A percentile compares a stretch with the other conserved stretches of the same genome.
These are phyloP conservation scores for Leucogyrophana mollusca DNA, from an alignment of 768 basidiomycete species.

Conservation along the genomic window DNA sequence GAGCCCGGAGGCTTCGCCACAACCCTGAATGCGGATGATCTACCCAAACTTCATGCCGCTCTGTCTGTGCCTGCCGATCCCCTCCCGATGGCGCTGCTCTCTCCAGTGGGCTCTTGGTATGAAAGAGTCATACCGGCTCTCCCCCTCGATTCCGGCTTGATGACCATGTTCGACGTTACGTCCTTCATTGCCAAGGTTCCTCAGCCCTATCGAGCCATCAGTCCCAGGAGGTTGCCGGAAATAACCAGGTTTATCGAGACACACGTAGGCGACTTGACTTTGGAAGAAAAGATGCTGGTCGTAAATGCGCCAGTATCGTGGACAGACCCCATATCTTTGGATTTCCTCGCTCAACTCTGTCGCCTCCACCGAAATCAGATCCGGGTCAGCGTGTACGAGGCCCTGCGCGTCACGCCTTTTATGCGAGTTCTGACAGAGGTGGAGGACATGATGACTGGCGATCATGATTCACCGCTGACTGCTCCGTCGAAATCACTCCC, in stretches of 20 bases:
- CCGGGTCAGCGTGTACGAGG: not conserved
- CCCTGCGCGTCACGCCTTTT: slow-evolving; percentile 10
- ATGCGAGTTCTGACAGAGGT: slow-evolving; percentile 16
- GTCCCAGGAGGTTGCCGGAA: slow-evolving; percentile 18
- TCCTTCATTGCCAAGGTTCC: slow-evolving; percentile 46
- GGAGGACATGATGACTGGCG: slow-evolving; percentile 20
- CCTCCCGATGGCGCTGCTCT: slow-evolving; percentile 53
- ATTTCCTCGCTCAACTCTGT: slow-evolving; percentile 40
- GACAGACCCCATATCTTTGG: slow-evolving; percentile 37
- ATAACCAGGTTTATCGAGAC: slow-evolving; percentile 46
- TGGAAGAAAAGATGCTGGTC: slow-evolving; percentile 44
- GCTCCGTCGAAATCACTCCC: slow-evolving; percentile 13
- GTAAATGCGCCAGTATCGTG: slow-evolving; percentile 55
- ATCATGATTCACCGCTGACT: slow-evolving; percentile 3
- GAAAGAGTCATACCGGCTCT: slow-evolving; percentile 36
- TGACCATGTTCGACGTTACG: slow-evolving; percentile 48
- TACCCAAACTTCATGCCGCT: slow-evolving; percentile 56
- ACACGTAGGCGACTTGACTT: slow-evolving; percentile 34
- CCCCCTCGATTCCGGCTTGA: slow-evolving; percentile 39
- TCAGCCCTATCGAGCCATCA: slow-evolving; percentile 39
- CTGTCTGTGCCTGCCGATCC: slow-evolving; percentile 50
- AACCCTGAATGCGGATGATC: slow-evolving; percentile 61
- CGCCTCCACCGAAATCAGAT: slow-evolving; percentile 31
- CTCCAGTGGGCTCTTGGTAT: slow-evolving; percentile 23
- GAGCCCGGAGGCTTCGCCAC: slow-evolving; percentile 67